A percentile compares a stretch with the other conserved stretches of the same genome.
phyloP scores from a whole-genome alignment of 495 filamentous ascomycete genomes.

The Pseudotulostoma volvatum region DNA sequence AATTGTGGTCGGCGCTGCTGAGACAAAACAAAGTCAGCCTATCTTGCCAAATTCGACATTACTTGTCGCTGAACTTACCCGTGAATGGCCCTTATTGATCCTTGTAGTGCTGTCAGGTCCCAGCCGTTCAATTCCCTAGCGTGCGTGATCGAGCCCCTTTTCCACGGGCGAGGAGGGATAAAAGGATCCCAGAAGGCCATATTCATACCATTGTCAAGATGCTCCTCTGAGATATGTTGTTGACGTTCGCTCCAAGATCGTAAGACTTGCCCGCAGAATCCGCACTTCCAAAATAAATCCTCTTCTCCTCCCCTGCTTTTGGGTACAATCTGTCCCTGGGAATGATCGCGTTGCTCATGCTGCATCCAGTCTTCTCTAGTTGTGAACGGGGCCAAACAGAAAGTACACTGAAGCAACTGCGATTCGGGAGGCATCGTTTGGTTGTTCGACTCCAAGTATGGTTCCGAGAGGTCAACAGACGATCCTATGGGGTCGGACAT shows the following conservation, averaged over 20 bases:
- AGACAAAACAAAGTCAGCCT: background rate
- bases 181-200: background rate
- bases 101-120: background rate
- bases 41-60: background rate
- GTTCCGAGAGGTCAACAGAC: too few species aligned
- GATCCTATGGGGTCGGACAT: too few species aligned
- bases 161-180: background rate
- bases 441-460: too few species aligned
- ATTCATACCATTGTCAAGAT: background rate
- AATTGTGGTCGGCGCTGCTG: background rate
- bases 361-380: background rate
- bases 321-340: background rate
- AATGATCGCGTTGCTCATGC: background rate
- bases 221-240: background rate
- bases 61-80: background rate
- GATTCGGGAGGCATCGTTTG: too few species aligned
- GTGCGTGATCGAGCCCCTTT: background rate
- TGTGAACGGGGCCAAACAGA: background rate
- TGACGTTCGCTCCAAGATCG: background rate
- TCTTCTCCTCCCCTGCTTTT: background rate
- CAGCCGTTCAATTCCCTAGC: background rate
- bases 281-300: background rate
- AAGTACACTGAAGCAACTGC: background rate
- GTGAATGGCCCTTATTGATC: too few species aligned
- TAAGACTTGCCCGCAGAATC: background rate